Conservation (phyloP, 2,329 filamentous ascomycete genomes). For the Fusarium pilosicola region DNA sequence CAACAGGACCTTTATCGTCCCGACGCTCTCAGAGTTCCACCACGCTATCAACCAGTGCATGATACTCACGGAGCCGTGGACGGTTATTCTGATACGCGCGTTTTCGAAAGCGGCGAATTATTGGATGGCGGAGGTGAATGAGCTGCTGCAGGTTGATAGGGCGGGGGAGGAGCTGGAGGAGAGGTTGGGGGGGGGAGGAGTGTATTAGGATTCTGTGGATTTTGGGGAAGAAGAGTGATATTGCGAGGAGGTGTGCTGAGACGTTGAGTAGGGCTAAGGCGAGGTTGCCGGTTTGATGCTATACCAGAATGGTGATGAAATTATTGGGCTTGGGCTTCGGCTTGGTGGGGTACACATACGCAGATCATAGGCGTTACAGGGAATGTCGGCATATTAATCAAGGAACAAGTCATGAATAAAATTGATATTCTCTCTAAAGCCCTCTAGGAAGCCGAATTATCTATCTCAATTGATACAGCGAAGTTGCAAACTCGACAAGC, state of each 20-base stretch:
- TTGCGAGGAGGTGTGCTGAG: constrained; percentile 40
- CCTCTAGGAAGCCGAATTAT: fast-evolving
- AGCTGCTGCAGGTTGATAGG: constrained; percentile 33
- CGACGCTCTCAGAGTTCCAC: constrained; percentile 56
- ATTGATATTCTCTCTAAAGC: background rate
- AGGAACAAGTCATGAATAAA: background rate
- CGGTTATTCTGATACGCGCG: constrained; percentile 61
- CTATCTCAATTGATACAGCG: background rate
- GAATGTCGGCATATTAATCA: background rate
- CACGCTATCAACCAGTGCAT: constrained; percentile 63
- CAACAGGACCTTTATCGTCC: background rate
- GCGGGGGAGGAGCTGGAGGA: constrained; percentile 41
- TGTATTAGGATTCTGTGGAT: constrained; percentile 64
- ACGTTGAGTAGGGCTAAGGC: constrained; percentile 14
- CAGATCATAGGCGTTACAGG: background rate
- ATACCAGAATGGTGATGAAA: background rate
- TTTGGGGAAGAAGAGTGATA: constrained; percentile 65
- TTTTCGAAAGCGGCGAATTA: constrained; percentile 58
- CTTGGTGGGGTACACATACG: background rate
- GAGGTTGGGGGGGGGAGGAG: constrained; percentile 52
- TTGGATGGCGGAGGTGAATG: constrained; percentile 48
- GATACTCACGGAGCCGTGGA: constrained; percentile 68
- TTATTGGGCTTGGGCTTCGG: background rate
- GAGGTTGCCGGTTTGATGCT: background rate
- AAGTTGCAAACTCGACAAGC: background rate